phyloP scores from a whole-genome alignment of 805 yeast genomes.

The Isabelozyma pseudorhagii region DNA sequence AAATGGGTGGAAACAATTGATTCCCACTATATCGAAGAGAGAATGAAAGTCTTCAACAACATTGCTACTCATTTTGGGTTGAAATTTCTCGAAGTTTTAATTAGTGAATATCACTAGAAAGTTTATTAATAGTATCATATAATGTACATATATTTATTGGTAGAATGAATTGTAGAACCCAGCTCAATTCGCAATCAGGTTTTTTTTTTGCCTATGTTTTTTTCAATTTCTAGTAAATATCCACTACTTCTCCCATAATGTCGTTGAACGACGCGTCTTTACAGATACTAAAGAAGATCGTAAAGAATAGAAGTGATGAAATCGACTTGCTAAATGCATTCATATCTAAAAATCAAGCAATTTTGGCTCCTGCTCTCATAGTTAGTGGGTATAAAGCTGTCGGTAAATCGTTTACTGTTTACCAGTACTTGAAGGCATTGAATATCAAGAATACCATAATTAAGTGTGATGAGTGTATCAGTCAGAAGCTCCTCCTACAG shows the following conservation, averaged over 20 bases:
- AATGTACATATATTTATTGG: background rate
- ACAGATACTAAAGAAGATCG: constrained; percentile 4
- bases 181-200: background rate
- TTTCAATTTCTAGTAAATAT: background rate
- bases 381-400: constrained; percentile 49
- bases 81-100: constrained; percentile 44
- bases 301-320: constrained; percentile 32
- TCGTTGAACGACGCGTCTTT: background rate
- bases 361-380: constrained; percentile 34
- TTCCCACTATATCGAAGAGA: constrained; percentile 41
- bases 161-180: background rate
- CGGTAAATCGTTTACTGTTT: constrained; percentile 45
- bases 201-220: background rate
- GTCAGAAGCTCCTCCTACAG: constrained; percentile 39
- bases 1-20: constrained; percentile 62
- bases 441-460: constrained; percentile 27
- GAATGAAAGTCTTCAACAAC: constrained; percentile 49
- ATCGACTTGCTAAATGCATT: constrained; percentile 32
- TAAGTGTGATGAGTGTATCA: constrained; percentile 45
- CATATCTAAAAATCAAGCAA: constrained; percentile 21
- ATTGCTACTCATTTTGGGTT: constrained; percentile 63
- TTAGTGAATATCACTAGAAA: constrained; percentile 19
- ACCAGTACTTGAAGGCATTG: constrained; percentile 23
- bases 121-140: background rate
- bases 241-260: background rate